Evolutionary conservation across 805 yeast genomes (phyloP).

Genomic region (Wilhelminamyces savonicus): DNA sequence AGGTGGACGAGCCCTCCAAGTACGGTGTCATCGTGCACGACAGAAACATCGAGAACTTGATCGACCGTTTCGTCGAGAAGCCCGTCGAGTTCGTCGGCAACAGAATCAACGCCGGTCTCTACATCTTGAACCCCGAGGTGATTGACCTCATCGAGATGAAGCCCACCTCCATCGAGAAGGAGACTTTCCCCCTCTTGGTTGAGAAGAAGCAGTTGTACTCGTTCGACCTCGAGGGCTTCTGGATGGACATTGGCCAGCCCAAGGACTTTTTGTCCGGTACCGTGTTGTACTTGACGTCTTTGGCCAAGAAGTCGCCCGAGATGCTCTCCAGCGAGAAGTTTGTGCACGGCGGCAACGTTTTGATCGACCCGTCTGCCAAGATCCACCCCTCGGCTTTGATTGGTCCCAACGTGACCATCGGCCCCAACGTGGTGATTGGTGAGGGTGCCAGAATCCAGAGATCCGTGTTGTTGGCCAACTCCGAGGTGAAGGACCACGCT

Average conservation of each 20-base stretch:
- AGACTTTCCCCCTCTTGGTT: conserved; percentile 95
- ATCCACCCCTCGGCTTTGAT: conserved; percentile 89
- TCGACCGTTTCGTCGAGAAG: conserved; percentile 98
- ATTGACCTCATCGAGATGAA: conserved; percentile 94
- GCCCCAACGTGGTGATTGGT: conserved; percentile 93
- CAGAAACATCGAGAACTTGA: conserved; percentile 88
- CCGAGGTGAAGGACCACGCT: conserved; percentile 93
- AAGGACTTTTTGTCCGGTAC: conserved; percentile 98
- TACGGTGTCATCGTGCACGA: conserved; percentile 99
- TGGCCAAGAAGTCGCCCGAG: conserved; percentile 73
- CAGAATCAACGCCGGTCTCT: conserved; percentile 99
- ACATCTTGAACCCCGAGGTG: conserved; percentile 95
- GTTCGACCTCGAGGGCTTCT: conserved; percentile 96
- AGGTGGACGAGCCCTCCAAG: conserved; percentile 98
- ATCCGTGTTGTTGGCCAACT: conserved; percentile 87
- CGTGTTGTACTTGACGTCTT: conserved; percentile 80
- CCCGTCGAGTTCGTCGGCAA: conserved; percentile 99
- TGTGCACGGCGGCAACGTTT: conserved; percentile 86
- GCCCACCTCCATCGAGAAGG: conserved; percentile 99
- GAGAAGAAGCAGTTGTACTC: conserved; percentile 86
- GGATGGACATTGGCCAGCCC: conserved; percentile 99
- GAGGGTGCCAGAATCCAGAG: conserved; percentile 98
- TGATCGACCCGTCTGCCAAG: conserved; percentile 92
- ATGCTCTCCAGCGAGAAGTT: conserved; percentile 61
- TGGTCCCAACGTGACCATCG: conserved; percentile 97